A percentile compares a stretch with the other conserved stretches of the same genome.
Conservation (phyloP, 805 yeast genomes). For the Barnettozyma vustinii region DNA sequence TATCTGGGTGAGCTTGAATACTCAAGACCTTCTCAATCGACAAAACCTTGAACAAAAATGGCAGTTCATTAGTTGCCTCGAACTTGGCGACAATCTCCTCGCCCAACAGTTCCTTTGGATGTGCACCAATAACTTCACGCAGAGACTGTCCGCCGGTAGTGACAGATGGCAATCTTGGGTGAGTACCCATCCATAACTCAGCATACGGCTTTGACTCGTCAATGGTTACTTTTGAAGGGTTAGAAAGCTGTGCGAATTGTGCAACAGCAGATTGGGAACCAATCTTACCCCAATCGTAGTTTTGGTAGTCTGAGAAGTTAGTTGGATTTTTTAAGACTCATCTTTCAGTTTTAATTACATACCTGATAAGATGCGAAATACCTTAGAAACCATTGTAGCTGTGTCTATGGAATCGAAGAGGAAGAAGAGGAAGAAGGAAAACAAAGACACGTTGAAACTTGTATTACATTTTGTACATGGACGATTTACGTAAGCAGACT, state of each 20-base stretch:
- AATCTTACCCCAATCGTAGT: conserved; percentile 84
- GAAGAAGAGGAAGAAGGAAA: not conserved
- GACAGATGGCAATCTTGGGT: conserved; percentile 81
- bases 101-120: conserved; percentile 60
- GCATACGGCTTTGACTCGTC: conserved; percentile 87
- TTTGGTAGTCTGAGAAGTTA: conserved; percentile 51
- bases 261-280: conserved; percentile 89
- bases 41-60: conserved; percentile 89
- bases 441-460: not conserved
- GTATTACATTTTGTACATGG: not conserved
- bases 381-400: conserved; percentile 25
- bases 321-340: not conserved
- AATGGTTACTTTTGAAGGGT: conserved; percentile 47
- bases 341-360: conserved; percentile 8
- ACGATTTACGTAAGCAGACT: not conserved
- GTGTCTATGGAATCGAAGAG: not conserved
- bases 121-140: conserved; percentile 56
- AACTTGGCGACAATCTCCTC: conserved; percentile 54
- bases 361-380: conserved; percentile 39
- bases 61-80: conserved; percentile 66
- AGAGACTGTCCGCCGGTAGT: conserved; percentile 50
- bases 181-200: conserved; percentile 99
- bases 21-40: conserved; percentile 89
- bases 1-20: conserved; percentile 98
- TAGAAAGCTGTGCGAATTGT: conserved; percentile 68